Evolutionary conservation across 805 yeast species (phyloP).

Genomic region (Danielia oregonensis): DNA sequence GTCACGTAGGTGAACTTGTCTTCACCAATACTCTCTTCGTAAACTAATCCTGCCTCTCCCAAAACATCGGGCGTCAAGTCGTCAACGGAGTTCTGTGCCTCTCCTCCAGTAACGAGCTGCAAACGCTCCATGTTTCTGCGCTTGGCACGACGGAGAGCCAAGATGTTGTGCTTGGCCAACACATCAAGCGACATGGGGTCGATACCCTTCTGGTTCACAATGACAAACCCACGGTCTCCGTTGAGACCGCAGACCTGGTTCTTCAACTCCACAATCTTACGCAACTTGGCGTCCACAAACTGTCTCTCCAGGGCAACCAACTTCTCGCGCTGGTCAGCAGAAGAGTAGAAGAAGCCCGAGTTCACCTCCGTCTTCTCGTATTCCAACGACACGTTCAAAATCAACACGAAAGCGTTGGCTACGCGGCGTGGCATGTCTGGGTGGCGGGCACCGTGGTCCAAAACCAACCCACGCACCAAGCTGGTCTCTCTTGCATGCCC

Average conservation of each 20-base stretch:
- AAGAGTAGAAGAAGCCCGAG: slow-evolving; percentile 89
- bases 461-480: slow-evolving; percentile 82
- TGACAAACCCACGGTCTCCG: slow-evolving; percentile 76
- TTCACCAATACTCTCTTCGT: slow-evolving; percentile 92
- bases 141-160: slow-evolving; percentile 96
- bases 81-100: slow-evolving; percentile 96
- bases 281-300: slow-evolving; percentile 90
- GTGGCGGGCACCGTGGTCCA: slow-evolving; percentile 98
- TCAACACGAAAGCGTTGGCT: slow-evolving; percentile 78
- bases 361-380: slow-evolving; percentile 98
- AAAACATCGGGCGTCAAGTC: slow-evolving; percentile 75
- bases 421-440: slow-evolving; percentile 97
- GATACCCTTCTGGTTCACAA: slow-evolving; percentile 96
- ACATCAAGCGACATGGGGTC: slow-evolving; percentile 97
- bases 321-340: slow-evolving; percentile 94
- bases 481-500: slow-evolving; percentile 79
- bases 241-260: slow-evolving; percentile 84
- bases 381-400: slow-evolving; percentile 89
- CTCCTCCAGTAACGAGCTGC: slow-evolving; percentile 95
- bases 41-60: slow-evolving; percentile 87
- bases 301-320: slow-evolving; percentile 89
- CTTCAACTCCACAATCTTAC: slow-evolving; percentile 87
- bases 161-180: slow-evolving; percentile 85
- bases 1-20: slow-evolving; percentile 96
- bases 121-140: slow-evolving; percentile 98